Conservation (phyloP, 306 rosid species). For the Leucaena leucocephala region DNA sequence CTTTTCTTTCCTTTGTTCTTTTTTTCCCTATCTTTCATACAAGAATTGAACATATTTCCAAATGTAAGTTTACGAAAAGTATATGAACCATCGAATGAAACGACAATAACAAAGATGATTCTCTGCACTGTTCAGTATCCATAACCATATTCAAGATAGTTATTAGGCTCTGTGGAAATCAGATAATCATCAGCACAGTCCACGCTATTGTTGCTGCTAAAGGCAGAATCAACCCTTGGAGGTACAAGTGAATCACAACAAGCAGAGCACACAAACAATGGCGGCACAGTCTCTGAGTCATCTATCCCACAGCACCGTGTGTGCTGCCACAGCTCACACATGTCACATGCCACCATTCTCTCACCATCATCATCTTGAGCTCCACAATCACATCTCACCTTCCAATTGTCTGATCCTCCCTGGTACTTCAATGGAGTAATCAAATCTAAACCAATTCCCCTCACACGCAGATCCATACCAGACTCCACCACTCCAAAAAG, state of each 20-base stretch:
- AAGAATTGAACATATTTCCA: background rate
- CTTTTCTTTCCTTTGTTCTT: background rate
- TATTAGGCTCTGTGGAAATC: constrained; percentile 34
- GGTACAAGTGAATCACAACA: constrained; percentile 64
- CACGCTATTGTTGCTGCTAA: background rate
- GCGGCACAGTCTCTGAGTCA: constrained; percentile 68
- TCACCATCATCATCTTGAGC: constrained; percentile 91
- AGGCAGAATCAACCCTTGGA: constrained; percentile 39
- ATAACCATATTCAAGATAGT: constrained; percentile 38
- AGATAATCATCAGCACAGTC: constrained; percentile 47
- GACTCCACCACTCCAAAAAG: constrained; percentile 67
- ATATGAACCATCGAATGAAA: background rate
- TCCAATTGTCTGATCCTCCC: constrained; percentile 75
- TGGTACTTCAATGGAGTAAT: constrained; percentile 59
- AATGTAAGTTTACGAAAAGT: background rate
- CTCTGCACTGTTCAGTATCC: constrained; percentile 32
- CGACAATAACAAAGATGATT: background rate
- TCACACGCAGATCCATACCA: constrained; percentile 60
- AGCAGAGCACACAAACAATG: constrained; percentile 68
- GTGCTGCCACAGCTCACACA: constrained; percentile 91
- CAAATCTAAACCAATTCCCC: constrained; percentile 58
- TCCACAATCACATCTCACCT: constrained; percentile 83
- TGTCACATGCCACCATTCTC: constrained; percentile 88
- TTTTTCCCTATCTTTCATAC: constrained; percentile 33
- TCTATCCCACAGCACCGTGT: constrained; percentile 74